A percentile compares a stretch with the other conserved stretches of the same genome.
These are phyloP conservation scores for Glaciozyma martinii DNA, from an alignment of 768 basidiomycete genomes.

Conservation along the genomic window DNA sequence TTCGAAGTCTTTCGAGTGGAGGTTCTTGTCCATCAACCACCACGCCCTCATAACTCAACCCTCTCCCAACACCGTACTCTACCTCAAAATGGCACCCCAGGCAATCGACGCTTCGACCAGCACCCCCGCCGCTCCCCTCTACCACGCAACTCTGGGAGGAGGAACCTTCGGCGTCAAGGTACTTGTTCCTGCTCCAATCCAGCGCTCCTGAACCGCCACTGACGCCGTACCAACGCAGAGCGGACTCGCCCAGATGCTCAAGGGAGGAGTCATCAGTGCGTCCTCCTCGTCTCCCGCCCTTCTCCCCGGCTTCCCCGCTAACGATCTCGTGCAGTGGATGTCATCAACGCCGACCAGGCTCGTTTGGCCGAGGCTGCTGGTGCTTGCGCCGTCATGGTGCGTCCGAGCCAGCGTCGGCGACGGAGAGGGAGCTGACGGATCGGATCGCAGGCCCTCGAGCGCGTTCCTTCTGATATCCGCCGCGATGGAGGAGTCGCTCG, in stretches of 20 bases:
- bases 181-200: background rate
- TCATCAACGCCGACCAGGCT: conserved; percentile 69
- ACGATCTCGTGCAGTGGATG: conserved; percentile 64
- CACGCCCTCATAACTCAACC: too few species aligned
- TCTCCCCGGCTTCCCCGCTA: conserved; percentile 19
- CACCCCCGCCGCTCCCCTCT: background rate
- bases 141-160: background rate
- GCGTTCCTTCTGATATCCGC: conserved; percentile 92
- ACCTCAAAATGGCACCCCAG: background rate
- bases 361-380: conserved; percentile 95
- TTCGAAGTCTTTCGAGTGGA: too few species aligned
- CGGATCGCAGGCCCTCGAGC: conserved; percentile 55
- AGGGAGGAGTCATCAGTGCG: conserved; percentile 65
- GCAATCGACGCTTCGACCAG: background rate
- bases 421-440: background rate
- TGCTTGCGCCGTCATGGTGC: conserved; percentile 86
- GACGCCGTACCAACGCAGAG: conserved; percentile 6
- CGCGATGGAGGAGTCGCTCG: conserved; percentile 85
- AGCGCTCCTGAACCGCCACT: background rate
- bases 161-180: conserved; percentile 27
- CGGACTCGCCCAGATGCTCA: conserved; percentile 84
- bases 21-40: too few species aligned
- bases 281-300: background rate
- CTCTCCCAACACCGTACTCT: background rate
- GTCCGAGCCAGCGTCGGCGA: background rate